Percentiles rank a stretch among this genome's conserved stretches.
phyloP scores from a whole-genome alignment of 192 early-diverging fungal species.

The Diversispora epigaea region DNA sequence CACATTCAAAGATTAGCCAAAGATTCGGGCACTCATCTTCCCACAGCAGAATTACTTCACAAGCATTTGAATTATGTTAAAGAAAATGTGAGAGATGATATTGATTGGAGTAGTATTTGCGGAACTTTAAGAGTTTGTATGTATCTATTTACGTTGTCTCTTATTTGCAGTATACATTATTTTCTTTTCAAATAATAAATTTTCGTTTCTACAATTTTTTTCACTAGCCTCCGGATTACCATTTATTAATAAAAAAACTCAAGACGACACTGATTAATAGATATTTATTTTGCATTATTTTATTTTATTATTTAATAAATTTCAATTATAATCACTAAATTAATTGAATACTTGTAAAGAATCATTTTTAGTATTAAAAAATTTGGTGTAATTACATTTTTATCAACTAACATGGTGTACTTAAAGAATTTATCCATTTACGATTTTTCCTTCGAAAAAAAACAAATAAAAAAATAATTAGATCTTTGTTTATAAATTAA shows the following conservation, averaged over 20 bases:
- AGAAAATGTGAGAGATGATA: constrained; percentile 14
- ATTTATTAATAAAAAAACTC: neutral
- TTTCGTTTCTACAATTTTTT: neutral
- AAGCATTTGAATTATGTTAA: constrained; percentile 30
- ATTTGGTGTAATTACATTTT: too few relatives aligned
- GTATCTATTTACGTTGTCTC: neutral
- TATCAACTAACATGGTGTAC: too few relatives aligned
- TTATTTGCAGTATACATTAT: neutral
- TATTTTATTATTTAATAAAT: too few relatives aligned
- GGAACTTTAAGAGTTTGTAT: constrained; percentile 21
- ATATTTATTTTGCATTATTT: too few relatives aligned
- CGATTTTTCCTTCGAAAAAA: too few relatives aligned
- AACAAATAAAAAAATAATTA: too few relatives aligned
- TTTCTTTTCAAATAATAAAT: neutral
- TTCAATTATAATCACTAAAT: too few relatives aligned
- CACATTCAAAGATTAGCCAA: constrained; percentile 45
- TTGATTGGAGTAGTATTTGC: constrained; percentile 28
- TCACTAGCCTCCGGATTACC: neutral
- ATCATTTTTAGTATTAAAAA: too few relatives aligned
- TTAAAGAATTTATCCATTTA: too few relatives aligned
- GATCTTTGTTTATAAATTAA: too few relatives aligned
- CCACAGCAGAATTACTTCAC: constrained; percentile 38
- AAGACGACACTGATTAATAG: neutral
- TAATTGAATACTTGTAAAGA: too few relatives aligned
- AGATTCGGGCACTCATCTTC: constrained; percentile 38